These are phyloP conservation scores for Yamadazyma sp. DNA, from an alignment of 805 yeast genomes.

Conservation along the genomic window DNA sequence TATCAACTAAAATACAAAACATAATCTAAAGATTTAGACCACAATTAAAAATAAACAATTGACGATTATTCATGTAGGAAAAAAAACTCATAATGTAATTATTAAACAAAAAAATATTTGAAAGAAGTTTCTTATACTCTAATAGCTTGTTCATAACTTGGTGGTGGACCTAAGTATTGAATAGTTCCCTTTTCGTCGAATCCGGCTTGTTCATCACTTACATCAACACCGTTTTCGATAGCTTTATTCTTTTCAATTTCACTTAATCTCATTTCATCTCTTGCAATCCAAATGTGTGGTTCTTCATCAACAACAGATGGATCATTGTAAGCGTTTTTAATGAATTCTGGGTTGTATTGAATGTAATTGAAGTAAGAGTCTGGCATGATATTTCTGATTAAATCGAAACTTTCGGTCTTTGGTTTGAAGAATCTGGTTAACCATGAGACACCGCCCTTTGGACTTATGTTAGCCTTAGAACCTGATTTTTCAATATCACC, in stretches of 20 bases:
- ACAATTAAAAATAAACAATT: no score
- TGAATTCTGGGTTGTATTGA: conserved; percentile 39
- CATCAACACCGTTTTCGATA: conserved; percentile 50
- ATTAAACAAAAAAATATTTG: no score
- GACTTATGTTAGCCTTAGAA: conserved; percentile 8
- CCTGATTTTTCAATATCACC: conserved; percentile 4
- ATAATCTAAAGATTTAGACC: no score
- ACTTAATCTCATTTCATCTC: conserved; percentile 66
- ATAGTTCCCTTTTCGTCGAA: conserved; percentile 57
- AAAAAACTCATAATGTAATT: no score
- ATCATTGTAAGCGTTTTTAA: conserved; percentile 46
- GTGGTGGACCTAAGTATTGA: conserved; percentile 62
- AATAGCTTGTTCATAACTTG: conserved; percentile 56
- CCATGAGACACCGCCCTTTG: conserved; percentile 25
- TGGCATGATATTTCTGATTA: conserved; percentile 45
- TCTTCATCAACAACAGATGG: conserved; percentile 55
- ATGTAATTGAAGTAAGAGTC: conserved; percentile 35
- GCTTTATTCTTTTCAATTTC: conserved; percentile 56
- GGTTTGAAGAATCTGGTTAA: conserved; percentile 46
- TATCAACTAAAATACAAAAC: no score
- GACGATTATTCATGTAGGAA: no score
- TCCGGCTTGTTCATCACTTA: conserved; percentile 55
- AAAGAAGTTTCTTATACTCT: conserved; percentile 29
- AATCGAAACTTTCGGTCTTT: conserved; percentile 43
- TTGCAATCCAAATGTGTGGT: conserved; percentile 70